phyloP scores from a whole-genome alignment of 768 basidiomycete genomes.

The Fistulinella prunicolor region DNA sequence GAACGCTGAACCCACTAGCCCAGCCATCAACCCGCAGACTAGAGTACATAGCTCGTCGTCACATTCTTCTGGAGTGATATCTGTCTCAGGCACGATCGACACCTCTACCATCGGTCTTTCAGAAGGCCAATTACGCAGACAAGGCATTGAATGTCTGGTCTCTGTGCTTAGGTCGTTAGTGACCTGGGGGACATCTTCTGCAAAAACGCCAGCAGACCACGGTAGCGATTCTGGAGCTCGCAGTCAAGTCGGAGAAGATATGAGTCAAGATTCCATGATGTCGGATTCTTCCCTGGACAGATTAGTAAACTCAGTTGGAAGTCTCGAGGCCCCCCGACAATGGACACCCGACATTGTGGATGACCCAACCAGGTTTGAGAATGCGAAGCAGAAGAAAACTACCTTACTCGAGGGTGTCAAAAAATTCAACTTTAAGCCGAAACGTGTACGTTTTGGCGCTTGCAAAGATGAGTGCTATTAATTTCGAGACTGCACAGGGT shows the following conservation, averaged over 20 bases:
- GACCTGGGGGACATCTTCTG: slow-evolving; percentile 73
- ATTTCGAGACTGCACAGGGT: slow-evolving; percentile 50
- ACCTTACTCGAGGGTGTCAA: slow-evolving; percentile 92
- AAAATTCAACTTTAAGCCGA: slow-evolving; percentile 99
- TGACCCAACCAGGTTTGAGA: slow-evolving; percentile 91
- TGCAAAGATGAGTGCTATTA: not conserved
- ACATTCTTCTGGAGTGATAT: slow-evolving; percentile 62
- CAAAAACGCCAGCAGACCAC: slow-evolving; percentile 33
- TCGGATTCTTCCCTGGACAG: slow-evolving; percentile 58
- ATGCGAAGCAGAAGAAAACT: slow-evolving; percentile 94
- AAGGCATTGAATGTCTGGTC: slow-evolving; percentile 93
- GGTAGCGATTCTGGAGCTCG: slow-evolving; percentile 40
- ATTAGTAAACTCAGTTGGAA: slow-evolving; percentile 45
- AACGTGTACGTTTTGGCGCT: slow-evolving; percentile 56
- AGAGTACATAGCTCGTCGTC: slow-evolving; percentile 37
- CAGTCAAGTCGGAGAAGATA: slow-evolving; percentile 54
- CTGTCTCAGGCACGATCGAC: slow-evolving; percentile 66
- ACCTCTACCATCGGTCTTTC: slow-evolving; percentile 66
- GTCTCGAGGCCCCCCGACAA: slow-evolving; percentile 57
- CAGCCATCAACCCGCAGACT: slow-evolving; percentile 48
- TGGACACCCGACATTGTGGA: slow-evolving; percentile 80
- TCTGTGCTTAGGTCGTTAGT: slow-evolving; percentile 87
- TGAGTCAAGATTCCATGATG: slow-evolving; percentile 45
- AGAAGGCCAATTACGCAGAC: slow-evolving; percentile 81
- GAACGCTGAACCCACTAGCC: slow-evolving; percentile 56